Conservation (phyloP, 805 yeast genomes). For the Tetrapisispora taiwanensis region DNA sequence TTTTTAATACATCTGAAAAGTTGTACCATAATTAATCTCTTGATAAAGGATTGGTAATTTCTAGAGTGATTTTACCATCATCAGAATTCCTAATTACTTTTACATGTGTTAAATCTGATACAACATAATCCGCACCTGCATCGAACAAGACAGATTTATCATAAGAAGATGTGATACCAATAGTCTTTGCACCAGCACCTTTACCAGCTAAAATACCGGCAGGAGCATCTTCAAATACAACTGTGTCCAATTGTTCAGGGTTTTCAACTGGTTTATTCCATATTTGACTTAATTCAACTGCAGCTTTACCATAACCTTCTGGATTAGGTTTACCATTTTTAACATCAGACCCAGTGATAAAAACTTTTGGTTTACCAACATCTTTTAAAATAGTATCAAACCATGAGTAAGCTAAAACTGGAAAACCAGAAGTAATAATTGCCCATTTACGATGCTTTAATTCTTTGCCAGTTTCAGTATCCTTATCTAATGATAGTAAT, state of each 20-base stretch:
- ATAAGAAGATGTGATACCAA: conserved; percentile 68
- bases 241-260: conserved; percentile 25
- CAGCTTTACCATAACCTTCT: conserved; percentile 53
- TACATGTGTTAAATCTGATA: conserved; percentile 41
- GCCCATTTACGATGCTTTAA: conserved; percentile 49
- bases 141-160: conserved; percentile 50
- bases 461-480: conserved; percentile 6
- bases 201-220: conserved; percentile 71
- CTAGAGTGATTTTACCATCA: conserved; percentile 8
- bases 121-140: conserved; percentile 71
- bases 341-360: conserved; percentile 68
- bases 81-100: conserved; percentile 8
- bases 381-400: conserved; percentile 43
- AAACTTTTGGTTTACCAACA: conserved; percentile 50
- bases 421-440: conserved; percentile 69
- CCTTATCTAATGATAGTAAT: conserved; percentile 37
- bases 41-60: conserved; percentile 8
- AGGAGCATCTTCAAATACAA: conserved; percentile 76
- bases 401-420: conserved; percentile 63
- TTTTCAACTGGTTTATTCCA: conserved; percentile 16
- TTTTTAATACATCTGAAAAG: too few species aligned
- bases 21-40: not conserved
- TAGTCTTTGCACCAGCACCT: conserved; percentile 61
- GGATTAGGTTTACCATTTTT: conserved; percentile 71
- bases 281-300: conserved; percentile 40